Percentiles rank a stretch among this genome's conserved stretches.
Conservation (phyloP, 306 rosid species). For the Acacia melanoxylon region DNA sequence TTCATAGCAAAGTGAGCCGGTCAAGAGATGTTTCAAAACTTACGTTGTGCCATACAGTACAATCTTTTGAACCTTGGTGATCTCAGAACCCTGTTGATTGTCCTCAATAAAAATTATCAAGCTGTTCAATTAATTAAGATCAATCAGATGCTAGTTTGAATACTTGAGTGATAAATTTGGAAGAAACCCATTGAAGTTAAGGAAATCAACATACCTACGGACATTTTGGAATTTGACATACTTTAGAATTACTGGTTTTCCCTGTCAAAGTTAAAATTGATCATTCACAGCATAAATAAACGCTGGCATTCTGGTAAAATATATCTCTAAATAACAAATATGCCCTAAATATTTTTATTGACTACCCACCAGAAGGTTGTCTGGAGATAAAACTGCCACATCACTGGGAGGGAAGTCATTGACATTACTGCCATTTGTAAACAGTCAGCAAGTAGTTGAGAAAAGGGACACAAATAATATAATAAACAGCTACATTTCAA, state of each 20-base stretch:
- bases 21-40: conserved; percentile 37
- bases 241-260: conserved; percentile 75
- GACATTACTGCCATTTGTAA: conserved; percentile 72
- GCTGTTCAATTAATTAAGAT: conserved; percentile 54
- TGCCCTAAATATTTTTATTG: conserved; percentile 3
- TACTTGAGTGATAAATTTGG: conserved; percentile 10
- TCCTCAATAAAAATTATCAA: conserved; percentile 92
- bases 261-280: conserved; percentile 50
- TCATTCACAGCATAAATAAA: conserved; percentile 8
- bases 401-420: conserved; percentile 88
- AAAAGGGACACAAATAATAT: conserved; percentile 2
- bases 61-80: conserved; percentile 85
- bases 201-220: conserved; percentile 63
- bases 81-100: conserved; percentile 77
- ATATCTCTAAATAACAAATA: background rate
- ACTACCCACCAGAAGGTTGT: conserved; percentile 63
- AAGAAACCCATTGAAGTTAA: conserved; percentile 18
- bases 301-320: background rate
- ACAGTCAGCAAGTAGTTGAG: conserved; percentile 32
- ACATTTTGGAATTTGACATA: conserved; percentile 97
- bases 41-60: conserved; percentile 84
- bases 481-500: conserved; percentile 12
- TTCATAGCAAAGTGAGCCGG: background rate
- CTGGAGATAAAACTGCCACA: conserved; percentile 63
- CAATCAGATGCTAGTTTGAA: conserved; percentile 12